Percentiles rank a stretch among this genome's conserved stretches.
phyloP scores from a whole-genome alignment of 345 rosid species.

The Bretschneidera sinensis region DNA sequence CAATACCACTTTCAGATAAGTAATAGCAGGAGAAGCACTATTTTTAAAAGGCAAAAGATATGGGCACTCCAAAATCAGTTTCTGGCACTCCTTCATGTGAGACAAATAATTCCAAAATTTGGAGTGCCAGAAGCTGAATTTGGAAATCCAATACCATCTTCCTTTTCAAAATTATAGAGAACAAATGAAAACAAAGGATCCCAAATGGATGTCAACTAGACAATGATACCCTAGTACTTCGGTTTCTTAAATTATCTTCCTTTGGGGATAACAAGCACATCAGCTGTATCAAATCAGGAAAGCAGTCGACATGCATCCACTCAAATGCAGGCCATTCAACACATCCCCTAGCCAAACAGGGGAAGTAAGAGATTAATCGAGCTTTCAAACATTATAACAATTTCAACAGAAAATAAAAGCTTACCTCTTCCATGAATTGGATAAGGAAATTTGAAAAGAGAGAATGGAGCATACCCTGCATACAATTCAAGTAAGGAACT shows the following conservation, averaged over 20 bases:
- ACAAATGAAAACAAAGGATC: not conserved
- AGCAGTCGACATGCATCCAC: constrained; percentile 93
- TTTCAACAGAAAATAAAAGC: not conserved
- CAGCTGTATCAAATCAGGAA: constrained; percentile 72
- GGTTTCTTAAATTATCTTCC: constrained; percentile 83
- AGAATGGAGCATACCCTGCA: constrained; percentile 48
- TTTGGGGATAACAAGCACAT: constrained; percentile 79
- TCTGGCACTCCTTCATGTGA: too few species aligned
- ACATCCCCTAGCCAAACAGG: constrained; percentile 49
- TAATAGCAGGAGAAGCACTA: constrained; percentile 12
- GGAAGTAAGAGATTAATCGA: constrained; percentile 8
- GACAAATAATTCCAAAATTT: too few species aligned
- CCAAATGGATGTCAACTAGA: constrained; percentile 13
- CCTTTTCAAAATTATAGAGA: constrained; percentile 11
- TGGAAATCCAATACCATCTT: too few species aligned
- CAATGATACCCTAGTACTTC: constrained; percentile 62
- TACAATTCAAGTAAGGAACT: constrained; percentile 57
- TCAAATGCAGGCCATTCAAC: constrained; percentile 87
- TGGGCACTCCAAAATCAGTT: too few species aligned
- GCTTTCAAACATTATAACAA: constrained; percentile 7
- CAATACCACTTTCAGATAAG: constrained; percentile 26
- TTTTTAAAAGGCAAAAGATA: too few species aligned
- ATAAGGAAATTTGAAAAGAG: constrained; percentile 9
- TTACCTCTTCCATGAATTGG: not conserved
- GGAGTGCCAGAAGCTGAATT: too few species aligned